Conservation (phyloP, 2,329 filamentous ascomycete genomes). For the Grosmannia serpens region DNA sequence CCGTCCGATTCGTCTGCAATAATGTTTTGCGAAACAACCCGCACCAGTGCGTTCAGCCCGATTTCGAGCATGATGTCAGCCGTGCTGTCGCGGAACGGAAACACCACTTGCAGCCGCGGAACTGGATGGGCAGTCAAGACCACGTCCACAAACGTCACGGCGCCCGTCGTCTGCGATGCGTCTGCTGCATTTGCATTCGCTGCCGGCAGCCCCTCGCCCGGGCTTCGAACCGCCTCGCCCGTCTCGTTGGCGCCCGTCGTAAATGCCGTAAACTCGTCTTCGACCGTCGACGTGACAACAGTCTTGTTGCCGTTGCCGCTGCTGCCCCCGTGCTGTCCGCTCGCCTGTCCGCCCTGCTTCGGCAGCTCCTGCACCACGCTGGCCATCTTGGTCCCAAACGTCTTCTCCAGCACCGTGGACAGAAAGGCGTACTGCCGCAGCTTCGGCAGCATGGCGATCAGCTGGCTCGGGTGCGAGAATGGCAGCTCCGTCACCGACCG, state of each 20-base stretch:
- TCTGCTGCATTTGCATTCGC: not conserved
- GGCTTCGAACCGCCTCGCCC: not conserved
- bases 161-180: too few relatives aligned
- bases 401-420: conserved; percentile 50
- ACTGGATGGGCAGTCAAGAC: conserved; percentile 39
- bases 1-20: conserved; percentile 18
- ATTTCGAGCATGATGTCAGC: conserved; percentile 48
- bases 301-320: not conserved
- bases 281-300: conserved; percentile 12
- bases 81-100: conserved; percentile 35
- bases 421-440: conserved; percentile 67
- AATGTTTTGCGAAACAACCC: conserved; percentile 47
- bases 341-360: conserved; percentile 8
- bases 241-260: conserved; percentile 1
- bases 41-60: conserved; percentile 45
- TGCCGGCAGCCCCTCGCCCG: conserved; percentile 9
- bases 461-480: conserved; percentile 67
- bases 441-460: conserved; percentile 61
- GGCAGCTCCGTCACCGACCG: conserved; percentile 55
- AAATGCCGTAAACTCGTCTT: conserved; percentile 16
- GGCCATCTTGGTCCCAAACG: conserved; percentile 35
- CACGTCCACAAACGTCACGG: conserved; percentile 33
- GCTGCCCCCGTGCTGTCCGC: not conserved
- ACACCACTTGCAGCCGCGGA: conserved; percentile 39
- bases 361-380: conserved; percentile 11